Base-by-base conservation (phyloP, 2,329 filamentous ascomycete species). In the Cercospora sp. region DNA sequence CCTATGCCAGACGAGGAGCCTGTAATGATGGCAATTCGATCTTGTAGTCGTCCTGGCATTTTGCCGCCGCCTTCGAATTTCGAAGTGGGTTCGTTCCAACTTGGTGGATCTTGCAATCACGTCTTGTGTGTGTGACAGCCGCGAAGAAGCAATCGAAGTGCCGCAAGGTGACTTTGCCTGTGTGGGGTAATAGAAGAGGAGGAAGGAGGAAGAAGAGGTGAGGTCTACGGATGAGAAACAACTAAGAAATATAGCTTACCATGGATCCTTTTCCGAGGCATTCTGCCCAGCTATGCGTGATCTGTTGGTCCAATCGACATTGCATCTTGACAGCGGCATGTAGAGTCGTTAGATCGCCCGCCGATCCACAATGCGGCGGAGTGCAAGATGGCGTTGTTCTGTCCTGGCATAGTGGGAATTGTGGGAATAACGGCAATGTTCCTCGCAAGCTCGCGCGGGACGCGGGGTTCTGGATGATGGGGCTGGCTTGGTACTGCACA, bases 1-100 rank as follows among this genome's bases (percentile, higher is more conserved):
- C 78, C 78, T 33, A 79, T 79, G 20, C 77, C 77, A 5, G 74
- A 74, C 28, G 74, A 75, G 10, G 76, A 77, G 12, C 78, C 78
- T 36, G 79, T 74, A 31, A 80, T 77, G 33, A 76, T 74, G 45
- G 76, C 77, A 7, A 77, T 68, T 59, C 69, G 71, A 57, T 72
- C 64, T 64, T 72, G 69, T 1, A 74, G 69, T n/a, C 73, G 70
- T 55, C 71, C 69, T n/a, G 70, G 66, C 72, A 74, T 74, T 13
- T 2, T 23, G 42, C 2, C 31, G 53, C 16, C 20, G 28, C 16
- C 31, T 3, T 62, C 6, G 26, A 9, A 20, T 16, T 12, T 26
- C 4, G 20, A 8, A 5, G 45, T 26, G 10, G 16, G 10, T 1
- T 7, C 1, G 45, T 51, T 26, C 8, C 10, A 6, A 23, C 16